Evolutionary conservation across 2,329 filamentous ascomycete species (phyloP).

Genomic region (Pseudogymnoascus sp.): DNA sequence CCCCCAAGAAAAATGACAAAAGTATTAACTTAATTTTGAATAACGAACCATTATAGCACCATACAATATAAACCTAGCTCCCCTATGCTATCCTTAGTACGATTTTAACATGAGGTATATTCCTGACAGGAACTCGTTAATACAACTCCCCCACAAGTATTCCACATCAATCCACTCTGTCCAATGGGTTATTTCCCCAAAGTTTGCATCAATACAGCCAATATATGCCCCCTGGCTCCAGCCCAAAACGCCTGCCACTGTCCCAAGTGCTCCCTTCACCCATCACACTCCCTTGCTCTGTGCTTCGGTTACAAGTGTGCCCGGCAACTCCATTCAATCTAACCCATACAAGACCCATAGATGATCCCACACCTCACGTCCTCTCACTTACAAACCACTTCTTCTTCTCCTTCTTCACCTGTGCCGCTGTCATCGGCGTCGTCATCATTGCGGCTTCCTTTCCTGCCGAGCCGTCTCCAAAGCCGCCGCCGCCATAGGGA

Average conservation of each 20-base stretch:
- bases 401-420: constrained; percentile 7
- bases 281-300: not conserved
- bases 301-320: constrained; percentile 4
- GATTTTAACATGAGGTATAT: not conserved
- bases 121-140: constrained; percentile 3
- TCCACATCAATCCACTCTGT: not conserved
- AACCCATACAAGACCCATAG: not conserved
- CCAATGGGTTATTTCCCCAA: not conserved
- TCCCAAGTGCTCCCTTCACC: not conserved
- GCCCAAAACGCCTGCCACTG: not conserved
- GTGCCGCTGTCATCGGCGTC: not conserved
- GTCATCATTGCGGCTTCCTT: not conserved
- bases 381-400: constrained; percentile 6
- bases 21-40: not conserved
- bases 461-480: not conserved
- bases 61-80: not conserved
- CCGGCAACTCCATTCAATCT: constrained; percentile 1
- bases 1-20: not conserved
- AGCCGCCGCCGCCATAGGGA: constrained; percentile 2
- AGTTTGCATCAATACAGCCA: not conserved
- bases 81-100: not conserved
- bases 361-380: not conserved
- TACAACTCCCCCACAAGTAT: constrained; percentile 6
- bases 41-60: not conserved
- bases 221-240: not conserved